Percentiles rank a stretch among this genome's conserved stretches.
These are phyloP conservation scores for Zygnema cylindricum DNA, from an alignment of 139 green algal species.

Conservation along the genomic window DNA sequence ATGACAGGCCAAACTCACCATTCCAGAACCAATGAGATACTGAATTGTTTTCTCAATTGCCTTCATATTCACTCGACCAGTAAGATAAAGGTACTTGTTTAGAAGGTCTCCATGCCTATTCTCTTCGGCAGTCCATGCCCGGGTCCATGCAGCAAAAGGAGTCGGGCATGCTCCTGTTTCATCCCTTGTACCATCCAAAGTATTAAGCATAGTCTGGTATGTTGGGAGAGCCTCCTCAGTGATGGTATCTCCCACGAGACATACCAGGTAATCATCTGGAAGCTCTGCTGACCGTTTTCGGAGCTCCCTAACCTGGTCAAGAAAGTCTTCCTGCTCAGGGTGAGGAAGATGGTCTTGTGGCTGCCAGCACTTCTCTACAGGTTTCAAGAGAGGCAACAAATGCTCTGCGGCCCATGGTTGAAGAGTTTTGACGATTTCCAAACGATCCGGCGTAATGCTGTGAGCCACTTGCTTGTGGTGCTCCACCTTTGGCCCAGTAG, in stretches of 20 bases:
- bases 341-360: conserved; percentile 92
- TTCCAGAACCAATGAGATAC: conserved; percentile 95
- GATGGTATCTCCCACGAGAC: conserved; percentile 93
- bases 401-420: conserved; percentile 72
- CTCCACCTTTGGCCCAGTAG: neutral
- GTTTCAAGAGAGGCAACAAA: conserved; percentile 82
- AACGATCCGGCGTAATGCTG: conserved; percentile 71
- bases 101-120: conserved; percentile 98
- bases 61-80: conserved; percentile 69
- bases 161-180: conserved; percentile 85
- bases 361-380: conserved; percentile 90
- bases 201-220: conserved; percentile 99
- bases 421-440: conserved; percentile 75
- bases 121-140: conserved; percentile 87
- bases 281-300: conserved; percentile 79
- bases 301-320: conserved; percentile 90
- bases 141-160: conserved; percentile 85
- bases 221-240: conserved; percentile 99
- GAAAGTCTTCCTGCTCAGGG: conserved; percentile 83
- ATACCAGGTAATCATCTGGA: conserved; percentile 94
- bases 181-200: conserved; percentile 93
- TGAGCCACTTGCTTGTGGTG: conserved; percentile 52
- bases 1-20: no score
- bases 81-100: conserved; percentile 94
- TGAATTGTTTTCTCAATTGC: conserved; percentile 94